Percentiles rank a stretch among this genome's conserved stretches.
These are phyloP conservation scores for Penicillium paradoxum DNA, from an alignment of 495 filamentous ascomycete species.

Conservation along the genomic window DNA sequence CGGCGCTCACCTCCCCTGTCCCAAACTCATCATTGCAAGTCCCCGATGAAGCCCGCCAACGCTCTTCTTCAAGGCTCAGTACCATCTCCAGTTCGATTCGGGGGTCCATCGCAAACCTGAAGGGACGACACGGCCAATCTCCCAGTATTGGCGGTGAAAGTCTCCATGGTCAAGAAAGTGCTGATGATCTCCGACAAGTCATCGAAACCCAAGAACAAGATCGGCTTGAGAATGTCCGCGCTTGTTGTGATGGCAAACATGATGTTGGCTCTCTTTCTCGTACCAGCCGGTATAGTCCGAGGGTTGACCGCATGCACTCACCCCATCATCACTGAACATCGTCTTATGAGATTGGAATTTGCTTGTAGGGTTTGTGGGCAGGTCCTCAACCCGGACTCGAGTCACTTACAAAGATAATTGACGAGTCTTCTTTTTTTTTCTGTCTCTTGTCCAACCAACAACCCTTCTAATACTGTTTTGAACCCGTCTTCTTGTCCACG, in stretches of 20 bases:
- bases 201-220: constrained; percentile 73
- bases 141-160: constrained; percentile 63
- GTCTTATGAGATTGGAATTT: constrained; percentile 11
- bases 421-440: constrained; percentile 34
- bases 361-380: constrained; percentile 26
- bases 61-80: constrained; percentile 42
- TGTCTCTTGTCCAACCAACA: constrained; percentile 13
- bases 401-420: constrained; percentile 16
- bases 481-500: not conserved
- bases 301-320: constrained; percentile 37
- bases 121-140: constrained; percentile 34
- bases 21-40: constrained; percentile 38
- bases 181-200: constrained; percentile 71
- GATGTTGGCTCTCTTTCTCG: constrained; percentile 48
- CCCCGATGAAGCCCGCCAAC: constrained; percentile 30
- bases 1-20: constrained; percentile 39
- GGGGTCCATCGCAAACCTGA: constrained; percentile 40
- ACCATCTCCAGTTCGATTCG: constrained; percentile 43
- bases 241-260: constrained; percentile 89
- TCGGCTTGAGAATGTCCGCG: constrained; percentile 87
- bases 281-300: constrained; percentile 41
- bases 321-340: constrained; percentile 27
- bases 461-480: constrained; percentile 6
- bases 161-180: constrained; percentile 63
- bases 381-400: constrained; percentile 26